Evolutionary conservation across 805 yeast species (phyloP).

Genomic region (Barnettozyma sucrosica): DNA sequence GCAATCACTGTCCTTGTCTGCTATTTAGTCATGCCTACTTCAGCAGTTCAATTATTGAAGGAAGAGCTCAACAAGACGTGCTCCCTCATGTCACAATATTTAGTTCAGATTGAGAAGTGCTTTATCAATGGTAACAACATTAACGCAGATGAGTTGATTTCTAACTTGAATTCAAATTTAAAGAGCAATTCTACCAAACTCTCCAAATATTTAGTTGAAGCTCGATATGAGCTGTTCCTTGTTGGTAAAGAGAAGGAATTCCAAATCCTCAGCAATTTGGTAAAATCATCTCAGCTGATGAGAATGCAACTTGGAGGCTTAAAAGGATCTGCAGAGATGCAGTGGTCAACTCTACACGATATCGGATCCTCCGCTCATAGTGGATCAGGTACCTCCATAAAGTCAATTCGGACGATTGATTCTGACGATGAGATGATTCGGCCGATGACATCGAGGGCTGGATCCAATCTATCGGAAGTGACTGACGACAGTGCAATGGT

Average conservation of each 20-base stretch:
- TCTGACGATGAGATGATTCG: constrained; percentile 4
- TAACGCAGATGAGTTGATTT: constrained; percentile 30
- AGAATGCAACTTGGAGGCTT: constrained; percentile 60
- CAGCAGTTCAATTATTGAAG: constrained; percentile 45
- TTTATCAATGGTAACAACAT: constrained; percentile 41
- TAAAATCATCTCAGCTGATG: constrained; percentile 45
- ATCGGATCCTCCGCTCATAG: not conserved
- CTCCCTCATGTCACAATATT: constrained; percentile 43
- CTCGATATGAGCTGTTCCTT: constrained; percentile 52
- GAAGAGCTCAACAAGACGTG: constrained; percentile 44
- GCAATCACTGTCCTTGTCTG: constrained; percentile 53
- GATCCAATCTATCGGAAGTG: not conserved
- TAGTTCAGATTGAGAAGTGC: constrained; percentile 42
- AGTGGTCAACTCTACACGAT: constrained; percentile 46
- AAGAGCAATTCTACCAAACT: constrained; percentile 36
- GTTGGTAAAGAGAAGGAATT: constrained; percentile 54
- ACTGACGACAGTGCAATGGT: constrained; percentile 11
- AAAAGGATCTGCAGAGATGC: constrained; percentile 62
- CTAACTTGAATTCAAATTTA: constrained; percentile 31
- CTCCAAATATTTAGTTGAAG: constrained; percentile 44
- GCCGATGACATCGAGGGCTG: not conserved
- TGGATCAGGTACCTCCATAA: not conserved
- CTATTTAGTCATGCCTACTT: constrained; percentile 56
- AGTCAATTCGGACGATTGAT: constrained; percentile 1
- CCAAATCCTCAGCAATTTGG: constrained; percentile 38